Conservation (phyloP, 805 yeast genomes). For the Yamadazyma takamatsuzukensis region DNA sequence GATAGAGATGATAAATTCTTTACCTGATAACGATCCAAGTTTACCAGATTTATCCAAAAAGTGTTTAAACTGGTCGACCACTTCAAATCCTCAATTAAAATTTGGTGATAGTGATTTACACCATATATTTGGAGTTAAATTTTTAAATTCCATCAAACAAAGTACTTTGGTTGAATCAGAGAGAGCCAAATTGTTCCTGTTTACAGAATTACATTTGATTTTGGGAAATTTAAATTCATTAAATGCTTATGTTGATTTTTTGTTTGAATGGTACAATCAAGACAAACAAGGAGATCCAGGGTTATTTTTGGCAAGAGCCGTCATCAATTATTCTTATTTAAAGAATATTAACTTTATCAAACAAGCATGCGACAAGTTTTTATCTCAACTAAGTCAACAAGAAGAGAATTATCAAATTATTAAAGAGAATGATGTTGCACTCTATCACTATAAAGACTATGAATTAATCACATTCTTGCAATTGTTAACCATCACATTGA, state of each 20-base stretch:
- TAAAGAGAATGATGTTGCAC: constrained; percentile 14
- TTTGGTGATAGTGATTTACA: constrained; percentile 78
- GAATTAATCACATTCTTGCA: constrained; percentile 67
- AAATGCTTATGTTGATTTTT: constrained; percentile 39
- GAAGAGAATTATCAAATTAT: constrained; percentile 13
- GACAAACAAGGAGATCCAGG: constrained; percentile 33
- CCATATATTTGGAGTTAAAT: constrained; percentile 66
- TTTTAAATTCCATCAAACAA: constrained; percentile 37
- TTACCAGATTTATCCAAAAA: constrained; percentile 65
- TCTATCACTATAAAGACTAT: constrained; percentile 35
- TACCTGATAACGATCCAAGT: constrained; percentile 44
- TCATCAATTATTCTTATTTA: constrained; percentile 69
- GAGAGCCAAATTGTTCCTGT: constrained; percentile 45
- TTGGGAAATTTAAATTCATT: constrained; percentile 59
- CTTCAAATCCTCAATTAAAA: constrained; percentile 36
- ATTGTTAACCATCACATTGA: constrained; percentile 55
- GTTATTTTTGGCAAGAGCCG: constrained; percentile 49
- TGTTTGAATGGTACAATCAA: constrained; percentile 38
- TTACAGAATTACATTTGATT: constrained; percentile 71
- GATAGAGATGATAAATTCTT: constrained; percentile 43
- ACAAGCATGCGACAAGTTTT: constrained; percentile 23
- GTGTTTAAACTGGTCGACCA: constrained; percentile 63
- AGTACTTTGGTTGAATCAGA: constrained; percentile 15
- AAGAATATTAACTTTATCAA: constrained; percentile 61
- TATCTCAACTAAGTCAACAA: constrained; percentile 11